Evolutionary conservation across 2,329 filamentous ascomycete species (phyloP).

Genomic region (Venturia nashicola): DNA sequence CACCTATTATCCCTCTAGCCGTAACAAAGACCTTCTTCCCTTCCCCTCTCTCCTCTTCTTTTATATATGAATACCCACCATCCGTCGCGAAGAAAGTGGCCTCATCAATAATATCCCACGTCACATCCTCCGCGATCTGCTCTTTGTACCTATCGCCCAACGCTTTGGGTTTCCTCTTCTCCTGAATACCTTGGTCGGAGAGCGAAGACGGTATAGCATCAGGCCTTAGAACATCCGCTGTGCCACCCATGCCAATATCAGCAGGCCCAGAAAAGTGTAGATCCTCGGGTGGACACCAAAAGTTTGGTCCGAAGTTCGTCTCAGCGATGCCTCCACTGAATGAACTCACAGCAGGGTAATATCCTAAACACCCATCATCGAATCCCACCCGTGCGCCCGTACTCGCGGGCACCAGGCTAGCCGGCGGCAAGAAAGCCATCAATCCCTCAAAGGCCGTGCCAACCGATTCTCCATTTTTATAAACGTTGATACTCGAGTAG

Average conservation of each 20-base stretch:
- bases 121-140: slow-evolving; percentile 86
- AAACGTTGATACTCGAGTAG: slow-evolving; percentile 73
- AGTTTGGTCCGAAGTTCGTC: slow-evolving; percentile 86
- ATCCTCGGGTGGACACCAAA: slow-evolving; percentile 72
- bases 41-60: neutral
- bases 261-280: slow-evolving; percentile 24
- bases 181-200: neutral
- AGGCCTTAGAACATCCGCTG: slow-evolving; percentile 29
- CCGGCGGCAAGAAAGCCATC: slow-evolving; percentile 81
- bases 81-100: slow-evolving; percentile 80
- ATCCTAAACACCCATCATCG: slow-evolving; percentile 90
- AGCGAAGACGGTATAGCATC: slow-evolving; percentile 11
- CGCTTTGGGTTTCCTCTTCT: slow-evolving; percentile 33
- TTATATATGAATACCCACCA: slow-evolving; percentile 29
- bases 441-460: slow-evolving; percentile 83
- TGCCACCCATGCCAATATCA: slow-evolving; percentile 18
- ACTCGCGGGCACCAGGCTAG: slow-evolving; percentile 48
- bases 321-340: slow-evolving; percentile 86
- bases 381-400: slow-evolving; percentile 72
- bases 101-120: slow-evolving; percentile 90
- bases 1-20: neutral
- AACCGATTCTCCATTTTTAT: slow-evolving; percentile 80
- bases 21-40: slow-evolving; percentile 2
- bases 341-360: slow-evolving; percentile 86
- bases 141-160: slow-evolving; percentile 75